phyloP scores from a whole-genome alignment of 179 eudicot genomes.

The Heliamphora pulchella region DNA sequence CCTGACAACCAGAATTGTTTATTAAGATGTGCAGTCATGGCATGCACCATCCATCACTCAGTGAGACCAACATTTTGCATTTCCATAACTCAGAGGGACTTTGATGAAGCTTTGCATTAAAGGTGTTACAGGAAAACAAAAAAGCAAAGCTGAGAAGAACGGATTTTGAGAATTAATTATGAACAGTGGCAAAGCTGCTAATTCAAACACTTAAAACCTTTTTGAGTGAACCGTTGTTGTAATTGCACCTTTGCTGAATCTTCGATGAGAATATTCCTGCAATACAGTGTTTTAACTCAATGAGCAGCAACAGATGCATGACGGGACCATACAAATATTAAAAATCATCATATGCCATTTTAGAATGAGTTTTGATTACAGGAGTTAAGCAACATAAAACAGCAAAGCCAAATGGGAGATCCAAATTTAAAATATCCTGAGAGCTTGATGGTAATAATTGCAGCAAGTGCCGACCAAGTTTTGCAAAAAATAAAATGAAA shows the following conservation, averaged over 20 bases:
- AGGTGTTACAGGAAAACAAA: not conserved
- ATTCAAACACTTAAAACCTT: constrained; percentile 36
- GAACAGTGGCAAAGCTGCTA: not conserved
- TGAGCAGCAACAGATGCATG: constrained; percentile 3
- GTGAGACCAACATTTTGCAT: not conserved
- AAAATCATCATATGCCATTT: not conserved
- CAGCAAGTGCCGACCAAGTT: not conserved
- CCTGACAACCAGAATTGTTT: not conserved
- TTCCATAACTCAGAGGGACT: not conserved
- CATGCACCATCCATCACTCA: not conserved
- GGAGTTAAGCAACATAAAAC: not conserved
- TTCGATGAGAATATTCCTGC: constrained; percentile 56
- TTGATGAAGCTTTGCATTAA: not conserved
- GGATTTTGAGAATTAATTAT: not conserved
- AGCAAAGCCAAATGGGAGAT: not conserved
- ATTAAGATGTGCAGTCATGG: not conserved
- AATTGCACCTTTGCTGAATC: constrained; percentile 49
- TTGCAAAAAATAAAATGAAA: no score
- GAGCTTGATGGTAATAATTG: not conserved
- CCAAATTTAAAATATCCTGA: not conserved
- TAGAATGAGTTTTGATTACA: not conserved
- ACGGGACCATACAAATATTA: not conserved
- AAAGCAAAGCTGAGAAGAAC: constrained; percentile 3
- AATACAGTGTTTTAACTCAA: constrained; percentile 4
- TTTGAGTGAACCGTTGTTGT: constrained; percentile 42